Conservation (phyloP, 345 rosid species). For the Bruguiera gymnorhiza region DNA sequence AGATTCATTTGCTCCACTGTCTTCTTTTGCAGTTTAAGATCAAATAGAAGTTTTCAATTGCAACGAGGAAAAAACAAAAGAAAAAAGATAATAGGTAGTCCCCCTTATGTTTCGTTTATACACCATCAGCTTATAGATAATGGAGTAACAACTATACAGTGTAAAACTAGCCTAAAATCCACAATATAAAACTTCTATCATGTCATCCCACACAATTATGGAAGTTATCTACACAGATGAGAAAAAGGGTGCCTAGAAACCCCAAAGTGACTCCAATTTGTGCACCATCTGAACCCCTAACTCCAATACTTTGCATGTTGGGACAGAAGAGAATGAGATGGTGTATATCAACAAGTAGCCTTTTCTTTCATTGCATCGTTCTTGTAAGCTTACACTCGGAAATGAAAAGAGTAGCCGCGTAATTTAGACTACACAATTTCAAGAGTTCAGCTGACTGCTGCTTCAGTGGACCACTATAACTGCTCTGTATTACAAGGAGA, state of each 20-base stretch:
- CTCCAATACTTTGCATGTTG: conserved; percentile 12
- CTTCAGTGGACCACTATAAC: conserved; percentile 24
- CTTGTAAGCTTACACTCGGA: conserved; percentile 34
- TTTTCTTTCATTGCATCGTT: conserved; percentile 27
- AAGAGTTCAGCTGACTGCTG: conserved; percentile 31
- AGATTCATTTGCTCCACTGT: no score
- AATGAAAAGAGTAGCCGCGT: conserved; percentile 24
- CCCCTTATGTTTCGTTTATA: neutral
- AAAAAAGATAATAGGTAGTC: neutral
- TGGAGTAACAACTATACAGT: conserved; percentile 4
- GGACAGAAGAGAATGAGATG: neutral
- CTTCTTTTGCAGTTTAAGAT: no score
- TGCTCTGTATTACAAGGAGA: conserved; percentile 33
- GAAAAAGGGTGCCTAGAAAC: conserved; percentile 17
- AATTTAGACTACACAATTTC: conserved; percentile 33
- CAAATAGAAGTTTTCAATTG: neutral
- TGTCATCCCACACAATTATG: conserved; percentile 5
- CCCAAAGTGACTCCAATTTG: conserved; percentile 3
- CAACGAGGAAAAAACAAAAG: neutral
- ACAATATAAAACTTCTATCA: conserved; percentile 16
- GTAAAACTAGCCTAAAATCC: conserved; percentile 21
- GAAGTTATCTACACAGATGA: conserved; percentile 22
- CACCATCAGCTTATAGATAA: conserved; percentile 12
- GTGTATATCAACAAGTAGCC: conserved; percentile 17
- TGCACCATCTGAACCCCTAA: conserved; percentile 1